Evolutionary conservation across 2,329 filamentous ascomycete genomes (phyloP), one percentile per base, ranked within the genome.

Genomic region (Ophiosphaerella korrae): DNA sequence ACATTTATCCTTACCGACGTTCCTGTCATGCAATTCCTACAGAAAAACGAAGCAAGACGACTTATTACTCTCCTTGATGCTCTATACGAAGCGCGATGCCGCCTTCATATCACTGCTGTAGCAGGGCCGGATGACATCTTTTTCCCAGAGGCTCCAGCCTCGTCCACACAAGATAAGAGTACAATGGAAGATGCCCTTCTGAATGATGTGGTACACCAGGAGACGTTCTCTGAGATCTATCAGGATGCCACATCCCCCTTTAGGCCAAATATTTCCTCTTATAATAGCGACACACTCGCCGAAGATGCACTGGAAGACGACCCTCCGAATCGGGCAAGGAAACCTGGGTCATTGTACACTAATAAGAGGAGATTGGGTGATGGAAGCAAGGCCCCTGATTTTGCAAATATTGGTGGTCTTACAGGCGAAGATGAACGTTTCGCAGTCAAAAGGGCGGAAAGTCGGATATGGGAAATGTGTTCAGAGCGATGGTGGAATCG

Each of bases 341-440:
- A 63, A 3, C 51, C 58, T 7, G 64, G 59, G 6, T 55, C 61
- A 1, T 62, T 58, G 0, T 70, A 53, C 50, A 66, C 63, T 3
- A 66, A 71, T 16, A 69, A 75, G 36, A 61, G 69, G 11, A 51
- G 52, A 37, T 13, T 48, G 9, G 46, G 50, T 7, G 52, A 52
- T 12, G 53, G 37, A 16, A 53, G 39, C 23, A 48, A 48, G 32
- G 45, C 52, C 34, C 77, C 77, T 0, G 82, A 93, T 65, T 94
- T 93, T 65, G 82, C 79, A 42, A 85, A 87, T 56, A 82, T 86
- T 0, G 77, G 80, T 9, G 84, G 83, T 0, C 88, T 93, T 63
- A 92, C 88, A 0, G 90, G 90, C 11, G 88, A 92, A 68, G 90
- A 93, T 69, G 89, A 93, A 71, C 80, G 84, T 11, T 94, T 94